Evolutionary conservation across 805 yeast genomes (phyloP), one percentile per base, ranked within the genome.

Genomic region (Wickerhamomyces alni): DNA sequence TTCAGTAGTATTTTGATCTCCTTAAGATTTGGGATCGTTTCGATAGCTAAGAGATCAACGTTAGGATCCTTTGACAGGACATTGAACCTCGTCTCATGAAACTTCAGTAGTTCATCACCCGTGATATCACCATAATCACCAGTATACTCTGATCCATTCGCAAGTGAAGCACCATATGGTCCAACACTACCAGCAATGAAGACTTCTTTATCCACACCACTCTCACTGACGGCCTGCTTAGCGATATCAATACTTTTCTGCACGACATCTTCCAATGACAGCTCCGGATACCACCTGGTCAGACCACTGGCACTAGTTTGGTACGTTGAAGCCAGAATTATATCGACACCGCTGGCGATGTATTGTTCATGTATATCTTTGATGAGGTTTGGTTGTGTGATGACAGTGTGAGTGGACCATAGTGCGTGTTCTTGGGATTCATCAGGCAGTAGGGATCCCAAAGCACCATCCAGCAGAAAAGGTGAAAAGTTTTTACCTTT

Each of bases 101-200:
- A 81, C 19, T 62, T 58, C 8, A 53, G 56, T 40, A 82, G 51
- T 29, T 46, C 48, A 28, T 51, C 52, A 11, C 59, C 62, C 13
- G 52, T 53, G 6, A 59, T 51, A 22, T 55, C 65, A 13, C 66
- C 68, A 54, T 82, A 82, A 37, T 75, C 67, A 2, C 91, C 91
- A 4, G 78, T 73, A 48, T 78, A 84, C 49, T 84, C 94, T 1
- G 80, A 67, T 1, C 86, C 85, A 44, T 74, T 66, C 21, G 80
- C 76, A 21, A 80, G 51, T 49, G 58, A 75, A 0, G 34, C 24
- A 21, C 34, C 34, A n/a, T 31, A 31, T 8, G 87, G 34, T 19
- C 34, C 34, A 12, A 31, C 81, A 1, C 87, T 31, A 12, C 26
- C 34, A 4, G 34, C 34, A n/a, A 31, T 31, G 17, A 19, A 31